Base-by-base conservation (phyloP, 1,139 yeast genomes). In the Sugiyamaella novakii region DNA sequence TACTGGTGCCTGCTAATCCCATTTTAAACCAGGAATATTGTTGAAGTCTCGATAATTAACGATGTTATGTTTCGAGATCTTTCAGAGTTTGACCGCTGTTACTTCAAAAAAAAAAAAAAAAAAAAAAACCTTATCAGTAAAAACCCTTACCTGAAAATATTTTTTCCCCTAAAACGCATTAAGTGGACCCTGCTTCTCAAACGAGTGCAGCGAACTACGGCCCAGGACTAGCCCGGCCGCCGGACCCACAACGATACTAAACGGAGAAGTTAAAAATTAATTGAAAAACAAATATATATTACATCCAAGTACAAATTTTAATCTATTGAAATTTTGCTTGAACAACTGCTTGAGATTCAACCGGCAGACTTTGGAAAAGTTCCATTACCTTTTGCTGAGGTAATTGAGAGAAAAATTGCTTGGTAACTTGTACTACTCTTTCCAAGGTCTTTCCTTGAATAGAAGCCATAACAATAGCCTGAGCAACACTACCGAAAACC, bases 1-100 rank as follows among this genome's bases (percentile, higher is more conserved):
- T 81, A 65, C 82, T 85, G 2, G 83, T 77, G 5, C 89, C 98
- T 35, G 98, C 95, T 57, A 92, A 78, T 46, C 98, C 98, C 96
- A 87, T 68, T 11, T 28, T 12, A 6, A 6, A 11, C 27, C 7
- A 8, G 8, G 15, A 30, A 30, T 19, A 12, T 19, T 19, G n/a
- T n/a, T n/a, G n/a, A n/a, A n/a, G n/a, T n/a, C n/a, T n/a, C n/a
- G n/a, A n/a, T n/a, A n/a, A n/a, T n/a, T n/a, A n/a, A n/a, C n/a
- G n/a, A n/a, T n/a, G n/a, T n/a, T n/a, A n/a, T n/a, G n/a, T n/a
- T n/a, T n/a, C n/a, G n/a, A n/a, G n/a, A n/a, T n/a, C n/a, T n/a
- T n/a, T n/a, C n/a, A n/a, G n/a, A n/a, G n/a, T n/a, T n/a, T n/a
- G n/a, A n/a, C n/a, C n/a, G n/a, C n/a, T n/a, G n/a, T n/a, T n/a